Conservation (phyloP, 768 basidiomycete species). For the Tricholoma sp. region DNA sequence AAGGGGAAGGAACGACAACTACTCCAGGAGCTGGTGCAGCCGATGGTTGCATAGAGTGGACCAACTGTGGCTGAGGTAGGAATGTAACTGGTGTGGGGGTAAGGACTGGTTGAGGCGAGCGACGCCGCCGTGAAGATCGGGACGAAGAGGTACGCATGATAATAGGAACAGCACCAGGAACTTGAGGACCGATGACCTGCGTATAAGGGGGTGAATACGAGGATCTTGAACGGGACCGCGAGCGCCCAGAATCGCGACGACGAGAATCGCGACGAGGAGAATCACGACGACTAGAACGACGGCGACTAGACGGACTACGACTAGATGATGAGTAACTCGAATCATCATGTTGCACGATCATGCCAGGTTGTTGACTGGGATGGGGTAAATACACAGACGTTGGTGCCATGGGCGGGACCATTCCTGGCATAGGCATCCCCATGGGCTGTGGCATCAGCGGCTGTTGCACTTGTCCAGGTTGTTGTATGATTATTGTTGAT, state of each 20-base stretch:
- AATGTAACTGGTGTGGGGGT: not conserved
- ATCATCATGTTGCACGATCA: not conserved
- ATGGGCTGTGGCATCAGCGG: not conserved
- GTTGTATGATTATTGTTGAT: constrained; percentile 2
- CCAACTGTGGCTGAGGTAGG: not conserved
- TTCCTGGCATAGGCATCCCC: not conserved
- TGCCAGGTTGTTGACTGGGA: not conserved
- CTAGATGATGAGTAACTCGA: not conserved
- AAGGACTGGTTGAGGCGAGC: not conserved
- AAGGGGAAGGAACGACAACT: not conserved
- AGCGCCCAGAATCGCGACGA: not conserved
- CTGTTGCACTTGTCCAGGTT: not conserved
- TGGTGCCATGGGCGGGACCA: not conserved
- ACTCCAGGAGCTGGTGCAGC: not conserved
- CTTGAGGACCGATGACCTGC: not conserved
- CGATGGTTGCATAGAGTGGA: not conserved
- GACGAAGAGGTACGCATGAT: not conserved
- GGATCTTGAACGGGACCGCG: not conserved
- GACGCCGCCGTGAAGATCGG: not conserved
- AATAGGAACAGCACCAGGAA: not conserved
- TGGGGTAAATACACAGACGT: not conserved
- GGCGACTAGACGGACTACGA: not conserved
- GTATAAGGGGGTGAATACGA: not conserved
- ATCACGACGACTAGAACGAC: not conserved
- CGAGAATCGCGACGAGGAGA: not conserved